phyloP scores from a whole-genome alignment of 2,329 filamentous ascomycete genomes.

The Cercospora citrullina region DNA sequence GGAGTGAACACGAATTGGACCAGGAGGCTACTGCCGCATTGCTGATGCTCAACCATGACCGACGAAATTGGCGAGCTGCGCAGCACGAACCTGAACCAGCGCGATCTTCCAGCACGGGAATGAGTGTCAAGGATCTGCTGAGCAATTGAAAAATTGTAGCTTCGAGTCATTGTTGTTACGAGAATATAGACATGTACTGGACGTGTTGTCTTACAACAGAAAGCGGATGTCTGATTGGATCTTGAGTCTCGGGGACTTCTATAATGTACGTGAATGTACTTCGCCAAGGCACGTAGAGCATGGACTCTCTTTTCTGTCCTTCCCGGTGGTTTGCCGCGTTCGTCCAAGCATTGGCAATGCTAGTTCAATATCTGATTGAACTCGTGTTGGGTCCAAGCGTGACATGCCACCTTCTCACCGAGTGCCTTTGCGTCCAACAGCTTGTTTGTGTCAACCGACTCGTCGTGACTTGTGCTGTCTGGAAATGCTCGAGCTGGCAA shows the following conservation, averaged over 20 bases:
- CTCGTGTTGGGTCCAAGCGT: not conserved
- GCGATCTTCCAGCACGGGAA: slow-evolving; percentile 30
- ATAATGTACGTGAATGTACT: not conserved
- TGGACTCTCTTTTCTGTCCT: not conserved
- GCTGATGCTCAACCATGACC: slow-evolving; percentile 82
- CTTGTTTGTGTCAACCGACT: not conserved
- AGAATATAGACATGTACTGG: not conserved
- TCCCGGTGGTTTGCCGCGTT: not conserved
- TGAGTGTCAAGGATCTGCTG: slow-evolving; percentile 51
- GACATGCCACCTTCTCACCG: not conserved
- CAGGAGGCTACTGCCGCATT: slow-evolving; percentile 83
- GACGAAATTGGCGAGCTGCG: slow-evolving; percentile 46
- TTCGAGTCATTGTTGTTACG: not conserved
- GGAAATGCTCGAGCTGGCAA: not conserved
- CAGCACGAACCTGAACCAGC: slow-evolving; percentile 20
- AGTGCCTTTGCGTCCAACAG: not conserved
- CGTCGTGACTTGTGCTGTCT: not conserved
- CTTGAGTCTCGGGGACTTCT: not conserved
- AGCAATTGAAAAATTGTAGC: slow-evolving; percentile 35
- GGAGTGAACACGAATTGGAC: slow-evolving; percentile 43
- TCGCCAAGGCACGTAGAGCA: not conserved
- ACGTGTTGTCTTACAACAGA: not conserved
- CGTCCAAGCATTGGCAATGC: not conserved
- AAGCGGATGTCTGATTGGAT: not conserved
- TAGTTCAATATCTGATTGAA: not conserved